These are phyloP conservation scores for Pestalotiopsis sp. DNA, from an alignment of 2,329 filamentous ascomycete genomes.

Conservation along the genomic window DNA sequence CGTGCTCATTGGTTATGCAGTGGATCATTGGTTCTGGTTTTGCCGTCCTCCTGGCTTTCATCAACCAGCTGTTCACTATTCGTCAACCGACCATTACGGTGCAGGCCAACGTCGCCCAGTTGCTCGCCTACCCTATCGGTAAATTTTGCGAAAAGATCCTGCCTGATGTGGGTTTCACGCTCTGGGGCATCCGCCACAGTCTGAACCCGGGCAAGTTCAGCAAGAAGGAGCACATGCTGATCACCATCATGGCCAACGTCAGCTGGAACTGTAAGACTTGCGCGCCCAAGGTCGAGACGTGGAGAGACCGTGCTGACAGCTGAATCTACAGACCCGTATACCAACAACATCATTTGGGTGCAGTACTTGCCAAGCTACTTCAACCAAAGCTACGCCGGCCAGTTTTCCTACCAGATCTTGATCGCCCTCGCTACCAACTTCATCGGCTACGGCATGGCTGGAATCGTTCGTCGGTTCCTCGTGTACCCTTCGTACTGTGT, in stretches of 20 bases:
- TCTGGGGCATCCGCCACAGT: slow-evolving; percentile 38
- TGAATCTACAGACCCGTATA: slow-evolving; percentile 40
- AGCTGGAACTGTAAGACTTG: slow-evolving; percentile 34
- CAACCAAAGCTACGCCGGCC: slow-evolving; percentile 49
- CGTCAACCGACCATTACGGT: slow-evolving; percentile 57
- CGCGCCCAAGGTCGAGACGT: too few relatives aligned
- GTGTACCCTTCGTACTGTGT: slow-evolving; percentile 54
- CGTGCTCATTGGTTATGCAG: neutral
- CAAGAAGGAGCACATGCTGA: slow-evolving; percentile 62
- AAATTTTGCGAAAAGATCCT: slow-evolving; percentile 51
- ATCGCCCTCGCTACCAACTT: slow-evolving; percentile 54
- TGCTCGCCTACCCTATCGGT: slow-evolving; percentile 58
- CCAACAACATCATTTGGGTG: slow-evolving; percentile 51
- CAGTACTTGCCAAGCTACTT: slow-evolving; percentile 52
- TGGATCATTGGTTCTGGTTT: slow-evolving; percentile 57
- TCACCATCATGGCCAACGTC: slow-evolving; percentile 64
- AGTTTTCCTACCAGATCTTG: slow-evolving; percentile 51
- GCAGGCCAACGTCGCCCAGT: slow-evolving; percentile 56
- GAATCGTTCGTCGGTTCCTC: slow-evolving; percentile 46
- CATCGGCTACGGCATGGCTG: slow-evolving; percentile 58
- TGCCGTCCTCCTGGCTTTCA: slow-evolving; percentile 47
- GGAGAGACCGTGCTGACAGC: neutral
- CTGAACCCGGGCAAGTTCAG: slow-evolving; percentile 44
- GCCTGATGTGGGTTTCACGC: slow-evolving; percentile 50
- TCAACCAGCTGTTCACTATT: slow-evolving; percentile 61